Conservation (phyloP, 192 early-diverging fungal genomes). For the Obelidium mucronatum region DNA sequence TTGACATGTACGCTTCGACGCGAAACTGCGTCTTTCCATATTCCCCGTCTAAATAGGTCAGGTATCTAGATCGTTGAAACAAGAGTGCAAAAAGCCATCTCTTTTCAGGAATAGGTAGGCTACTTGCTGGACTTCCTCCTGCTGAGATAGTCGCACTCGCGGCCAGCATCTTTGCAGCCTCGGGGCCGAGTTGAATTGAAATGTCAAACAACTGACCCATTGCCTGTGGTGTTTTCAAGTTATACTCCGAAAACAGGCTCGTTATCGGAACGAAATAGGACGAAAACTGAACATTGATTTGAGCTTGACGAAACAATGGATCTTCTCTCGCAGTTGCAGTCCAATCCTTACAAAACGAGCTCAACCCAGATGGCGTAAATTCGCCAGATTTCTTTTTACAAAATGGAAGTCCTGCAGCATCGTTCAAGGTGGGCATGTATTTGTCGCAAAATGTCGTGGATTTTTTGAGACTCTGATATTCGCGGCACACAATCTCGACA, state of each 20-base stretch:
- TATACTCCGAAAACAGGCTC: not conserved
- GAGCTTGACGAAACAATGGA: not conserved
- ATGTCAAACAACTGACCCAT: conserved; percentile 32
- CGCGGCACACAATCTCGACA: conserved; percentile 15
- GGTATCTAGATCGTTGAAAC: not conserved
- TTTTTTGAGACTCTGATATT: not conserved
- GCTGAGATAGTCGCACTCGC: not conserved
- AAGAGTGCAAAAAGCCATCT: conserved; percentile 9
- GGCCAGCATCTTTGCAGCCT: not conserved
- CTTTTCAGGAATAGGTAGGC: not conserved
- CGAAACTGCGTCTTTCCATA: conserved; percentile 25
- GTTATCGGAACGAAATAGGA: conserved; percentile 14
- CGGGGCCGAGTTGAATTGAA: conserved; percentile 20
- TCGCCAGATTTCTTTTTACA: not conserved
- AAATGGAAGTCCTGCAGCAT: not conserved
- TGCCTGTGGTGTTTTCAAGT: conserved; percentile 5
- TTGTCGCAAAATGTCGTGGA: not conserved
- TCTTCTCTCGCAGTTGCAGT: not conserved
- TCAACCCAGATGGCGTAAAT: not conserved
- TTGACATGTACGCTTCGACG: conserved; percentile 9
- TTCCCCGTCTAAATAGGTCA: conserved; percentile 16
- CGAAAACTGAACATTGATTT: not conserved
- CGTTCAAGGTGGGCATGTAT: not conserved
- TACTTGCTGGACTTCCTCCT: conserved; percentile 14
- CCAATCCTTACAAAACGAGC: conserved; percentile 24